These are phyloP conservation scores for Alternaria gansuensis DNA, from an alignment of 2,329 filamentous ascomycete genomes.

Conservation along the genomic window DNA sequence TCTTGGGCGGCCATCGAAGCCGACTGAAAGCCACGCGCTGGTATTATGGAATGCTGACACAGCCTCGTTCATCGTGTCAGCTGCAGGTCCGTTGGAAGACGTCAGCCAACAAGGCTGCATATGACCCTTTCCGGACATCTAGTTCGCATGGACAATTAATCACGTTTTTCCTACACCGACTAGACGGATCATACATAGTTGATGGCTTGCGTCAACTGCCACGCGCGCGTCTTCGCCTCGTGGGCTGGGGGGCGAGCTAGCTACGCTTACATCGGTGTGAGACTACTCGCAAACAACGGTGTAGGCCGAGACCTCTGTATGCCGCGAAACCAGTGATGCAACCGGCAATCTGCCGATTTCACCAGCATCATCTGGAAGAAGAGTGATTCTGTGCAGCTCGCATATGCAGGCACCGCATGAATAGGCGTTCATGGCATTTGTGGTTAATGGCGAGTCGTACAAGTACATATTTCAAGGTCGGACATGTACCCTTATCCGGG, in stretches of 20 bases:
- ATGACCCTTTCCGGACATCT: conserved; percentile 16
- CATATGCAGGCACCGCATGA: conserved; percentile 20
- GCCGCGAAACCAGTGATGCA: conserved; percentile 1
- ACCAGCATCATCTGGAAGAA: conserved; percentile 1
- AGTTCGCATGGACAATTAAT: conserved; percentile 34
- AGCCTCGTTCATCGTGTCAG: conserved; percentile 31
- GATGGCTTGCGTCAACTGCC: conserved; percentile 14
- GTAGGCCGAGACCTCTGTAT: not conserved
- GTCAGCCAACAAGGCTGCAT: conserved; percentile 21
- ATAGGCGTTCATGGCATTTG: conserved; percentile 5
- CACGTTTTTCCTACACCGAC: conserved; percentile 26
- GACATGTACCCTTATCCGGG: conserved; percentile 2
- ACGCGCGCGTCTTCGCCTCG: conserved; percentile 11
- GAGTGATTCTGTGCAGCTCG: conserved; percentile 4
- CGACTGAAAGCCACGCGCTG: conserved; percentile 22
- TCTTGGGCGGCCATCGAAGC: conserved; percentile 8
- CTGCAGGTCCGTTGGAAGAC: conserved; percentile 34
- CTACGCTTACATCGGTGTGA: conserved; percentile 18
- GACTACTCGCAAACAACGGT: conserved; percentile 9
- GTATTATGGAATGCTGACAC: conserved; percentile 22
- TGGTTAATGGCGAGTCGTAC: conserved; percentile 1
- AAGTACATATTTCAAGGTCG: not conserved
- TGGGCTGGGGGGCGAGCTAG: conserved; percentile 10
- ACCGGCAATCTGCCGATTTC: conserved; percentile 1
- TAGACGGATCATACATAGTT: not conserved